phyloP scores from a whole-genome alignment of 2,329 filamentous ascomycete genomes.

The Ascochyta koolunga region DNA sequence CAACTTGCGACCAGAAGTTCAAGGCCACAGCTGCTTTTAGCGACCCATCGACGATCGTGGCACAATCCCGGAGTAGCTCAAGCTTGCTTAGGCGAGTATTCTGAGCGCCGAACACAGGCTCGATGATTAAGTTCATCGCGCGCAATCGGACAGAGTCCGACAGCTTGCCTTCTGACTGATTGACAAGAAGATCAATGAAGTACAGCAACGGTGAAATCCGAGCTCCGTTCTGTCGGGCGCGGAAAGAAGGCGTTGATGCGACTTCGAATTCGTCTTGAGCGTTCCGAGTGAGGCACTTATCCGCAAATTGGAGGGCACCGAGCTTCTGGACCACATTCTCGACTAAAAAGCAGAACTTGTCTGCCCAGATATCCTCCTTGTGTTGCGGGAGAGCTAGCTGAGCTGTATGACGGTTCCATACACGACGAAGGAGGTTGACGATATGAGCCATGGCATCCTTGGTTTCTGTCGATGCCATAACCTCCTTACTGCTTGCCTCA shows the following conservation, averaged over 20 bases:
- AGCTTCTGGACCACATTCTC: slow-evolving; percentile 58
- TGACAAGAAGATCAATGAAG: slow-evolving; percentile 66
- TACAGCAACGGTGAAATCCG: slow-evolving; percentile 69
- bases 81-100: slow-evolving; percentile 45
- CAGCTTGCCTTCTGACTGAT: slow-evolving; percentile 46
- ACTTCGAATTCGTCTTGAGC: slow-evolving; percentile 67
- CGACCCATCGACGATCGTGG: slow-evolving; percentile 28
- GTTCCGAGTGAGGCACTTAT: slow-evolving; percentile 57
- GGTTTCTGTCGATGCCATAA: slow-evolving; percentile 85
- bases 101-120: slow-evolving; percentile 61
- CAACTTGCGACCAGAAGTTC: slow-evolving; percentile 40
- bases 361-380: slow-evolving; percentile 52
- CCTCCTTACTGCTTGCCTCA: slow-evolving; percentile 78
- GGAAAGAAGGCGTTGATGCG: slow-evolving; percentile 70
- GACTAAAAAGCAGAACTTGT: slow-evolving; percentile 59
- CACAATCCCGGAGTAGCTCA: slow-evolving; percentile 48
- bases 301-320: slow-evolving; percentile 57
- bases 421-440: slow-evolving; percentile 69
- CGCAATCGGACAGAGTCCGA: slow-evolving; percentile 47
- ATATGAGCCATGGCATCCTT: slow-evolving; percentile 77
- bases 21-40: slow-evolving; percentile 25
- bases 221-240: slow-evolving; percentile 54
- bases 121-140: slow-evolving; percentile 57
- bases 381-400: slow-evolving; percentile 41
- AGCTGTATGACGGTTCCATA: slow-evolving; percentile 67